A percentile compares a stretch with the other conserved stretches of the same genome.
Evolutionary conservation across 768 basidiomycete species (phyloP).

Genomic region (Macrolepiota fuliginosa): DNA sequence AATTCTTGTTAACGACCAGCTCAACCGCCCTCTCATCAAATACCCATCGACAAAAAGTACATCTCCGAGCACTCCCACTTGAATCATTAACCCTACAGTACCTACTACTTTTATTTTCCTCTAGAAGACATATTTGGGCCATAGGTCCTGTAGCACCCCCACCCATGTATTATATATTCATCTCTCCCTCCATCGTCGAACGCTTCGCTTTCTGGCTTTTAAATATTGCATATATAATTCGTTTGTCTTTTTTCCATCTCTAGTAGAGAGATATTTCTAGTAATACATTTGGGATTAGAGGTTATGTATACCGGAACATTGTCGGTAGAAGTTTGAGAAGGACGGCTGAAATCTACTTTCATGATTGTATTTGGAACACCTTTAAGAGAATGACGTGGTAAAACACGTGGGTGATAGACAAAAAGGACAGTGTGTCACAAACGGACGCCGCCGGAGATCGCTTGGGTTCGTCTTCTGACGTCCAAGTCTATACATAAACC

Average conservation of each 20-base stretch:
- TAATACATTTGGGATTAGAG: conserved; percentile 2
- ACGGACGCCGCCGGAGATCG: too few species aligned
- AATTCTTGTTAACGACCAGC: background rate
- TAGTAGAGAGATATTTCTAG: background rate
- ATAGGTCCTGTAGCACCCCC: conserved; percentile 1
- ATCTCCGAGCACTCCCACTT: background rate
- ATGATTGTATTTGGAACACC: background rate
- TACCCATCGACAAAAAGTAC: conserved; percentile 5
- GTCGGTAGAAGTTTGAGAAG: background rate
- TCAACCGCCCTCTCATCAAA: conserved; percentile 1
- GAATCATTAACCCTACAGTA: background rate
- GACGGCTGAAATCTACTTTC: background rate
- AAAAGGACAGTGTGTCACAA: background rate
- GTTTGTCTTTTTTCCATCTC: background rate
- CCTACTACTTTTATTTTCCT: background rate
- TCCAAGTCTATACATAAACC: too few species aligned
- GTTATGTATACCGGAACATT: background rate
- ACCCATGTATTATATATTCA: conserved; percentile 3
- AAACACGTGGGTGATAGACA: background rate
- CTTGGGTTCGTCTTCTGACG: too few species aligned
- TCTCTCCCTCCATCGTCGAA: background rate
- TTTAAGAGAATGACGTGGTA: background rate
- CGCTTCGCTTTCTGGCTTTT: background rate
- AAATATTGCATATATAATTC: conserved; percentile 3
- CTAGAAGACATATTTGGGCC: background rate